Evolutionary conservation across 305 asterid species (phyloP).

Genomic region (Ilex paraguariensis): DNA sequence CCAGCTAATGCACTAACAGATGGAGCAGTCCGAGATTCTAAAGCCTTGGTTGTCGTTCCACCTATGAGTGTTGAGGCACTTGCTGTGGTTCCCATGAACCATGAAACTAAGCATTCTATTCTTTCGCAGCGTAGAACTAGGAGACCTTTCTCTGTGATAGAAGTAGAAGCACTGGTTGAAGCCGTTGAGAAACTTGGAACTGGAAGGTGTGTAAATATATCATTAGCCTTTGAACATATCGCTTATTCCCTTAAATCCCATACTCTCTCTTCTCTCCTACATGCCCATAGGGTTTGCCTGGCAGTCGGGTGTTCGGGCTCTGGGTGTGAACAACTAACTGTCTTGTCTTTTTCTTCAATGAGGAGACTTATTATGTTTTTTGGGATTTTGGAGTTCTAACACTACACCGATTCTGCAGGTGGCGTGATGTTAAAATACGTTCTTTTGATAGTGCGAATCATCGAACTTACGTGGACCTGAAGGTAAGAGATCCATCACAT

Average conservation of each 20-base stretch:
- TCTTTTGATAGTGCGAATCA: slow-evolving; percentile 89
- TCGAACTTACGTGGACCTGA: slow-evolving; percentile 89
- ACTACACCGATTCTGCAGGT: slow-evolving; percentile 42
- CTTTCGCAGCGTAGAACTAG: slow-evolving; percentile 80
- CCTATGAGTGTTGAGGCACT: slow-evolving; percentile 45
- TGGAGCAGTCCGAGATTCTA: slow-evolving; percentile 34
- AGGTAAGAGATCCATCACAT: slow-evolving; percentile 37
- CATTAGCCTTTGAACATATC: background rate
- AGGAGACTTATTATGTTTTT: background rate
- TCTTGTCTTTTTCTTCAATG: background rate
- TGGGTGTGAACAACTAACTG: background rate
- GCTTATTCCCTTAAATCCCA: background rate
- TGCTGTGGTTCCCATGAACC: slow-evolving; percentile 47
- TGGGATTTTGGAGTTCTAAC: background rate
- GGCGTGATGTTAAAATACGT: slow-evolving; percentile 95
- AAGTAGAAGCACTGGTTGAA: slow-evolving; percentile 89
- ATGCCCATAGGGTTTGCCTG: no score
- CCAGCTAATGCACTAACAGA: slow-evolving; percentile 29
- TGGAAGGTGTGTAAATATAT: slow-evolving; percentile 49
- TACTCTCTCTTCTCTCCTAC: background rate
- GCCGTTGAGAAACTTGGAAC: slow-evolving; percentile 91
- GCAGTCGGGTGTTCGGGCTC: no score
- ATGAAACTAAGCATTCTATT: slow-evolving; percentile 53
- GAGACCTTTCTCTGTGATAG: slow-evolving; percentile 87
- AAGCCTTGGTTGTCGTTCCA: slow-evolving; percentile 51